These are phyloP conservation scores for Lachancea nothofagi DNA, from an alignment of 805 yeast genomes.

Conservation along the genomic window DNA sequence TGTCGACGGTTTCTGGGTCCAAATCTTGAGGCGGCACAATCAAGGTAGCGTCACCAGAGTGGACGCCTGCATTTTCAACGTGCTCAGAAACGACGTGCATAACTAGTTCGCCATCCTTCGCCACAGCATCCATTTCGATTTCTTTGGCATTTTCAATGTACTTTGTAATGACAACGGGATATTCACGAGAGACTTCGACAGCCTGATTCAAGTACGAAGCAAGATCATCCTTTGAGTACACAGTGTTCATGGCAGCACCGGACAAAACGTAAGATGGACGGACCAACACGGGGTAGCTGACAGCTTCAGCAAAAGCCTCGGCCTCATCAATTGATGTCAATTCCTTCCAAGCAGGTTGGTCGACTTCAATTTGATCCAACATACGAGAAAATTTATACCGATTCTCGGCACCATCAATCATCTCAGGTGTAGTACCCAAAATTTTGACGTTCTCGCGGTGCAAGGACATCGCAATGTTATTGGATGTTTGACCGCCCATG, in stretches of 20 bases:
- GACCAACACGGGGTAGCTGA: constrained; percentile 89
- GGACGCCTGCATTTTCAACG: constrained; percentile 98
- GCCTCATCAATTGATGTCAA: constrained; percentile 90
- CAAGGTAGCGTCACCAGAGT: constrained; percentile 97
- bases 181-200: constrained; percentile 94
- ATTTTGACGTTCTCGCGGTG: constrained; percentile 94
- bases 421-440: constrained; percentile 94
- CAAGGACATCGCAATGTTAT: constrained; percentile 88
- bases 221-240: constrained; percentile 82
- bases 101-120: constrained; percentile 85
- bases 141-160: constrained; percentile 96
- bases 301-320: constrained; percentile 83
- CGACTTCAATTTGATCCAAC: constrained; percentile 94
- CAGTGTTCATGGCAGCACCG: constrained; percentile 99
- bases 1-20: constrained; percentile 80
- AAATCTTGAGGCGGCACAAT: constrained; percentile 96
- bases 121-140: constrained; percentile 98
- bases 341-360: constrained; percentile 99
- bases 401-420: constrained; percentile 98
- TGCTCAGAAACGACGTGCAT: constrained; percentile 98
- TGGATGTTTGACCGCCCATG: constrained; percentile 99
- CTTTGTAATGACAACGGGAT: constrained; percentile 96
- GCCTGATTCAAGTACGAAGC: constrained; percentile 88
- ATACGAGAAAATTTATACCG: constrained; percentile 96
- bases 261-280: constrained; percentile 96